Base-by-base conservation (phyloP, 2,329 filamentous ascomycete genomes). In the Aspergillus sojae region DNA sequence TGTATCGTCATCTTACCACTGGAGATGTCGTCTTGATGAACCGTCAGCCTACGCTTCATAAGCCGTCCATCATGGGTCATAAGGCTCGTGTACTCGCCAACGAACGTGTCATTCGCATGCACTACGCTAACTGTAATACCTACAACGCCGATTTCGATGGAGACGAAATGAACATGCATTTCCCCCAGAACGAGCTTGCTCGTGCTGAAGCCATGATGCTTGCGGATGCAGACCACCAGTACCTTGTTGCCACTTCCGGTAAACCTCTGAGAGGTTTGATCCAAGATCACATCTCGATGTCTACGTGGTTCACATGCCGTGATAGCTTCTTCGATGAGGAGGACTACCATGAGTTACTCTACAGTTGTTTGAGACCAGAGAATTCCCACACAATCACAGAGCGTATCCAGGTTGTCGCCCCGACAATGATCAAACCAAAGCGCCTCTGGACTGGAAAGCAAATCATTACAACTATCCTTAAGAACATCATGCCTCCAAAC, bases 121-220 rank as follows among this genome's bases (percentile, higher is more conserved):
- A 99, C 82, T 99, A 99, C 80, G 94, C 95, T 72, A 99, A 99
- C 78, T 98, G 95, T 78, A 99, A 99, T 75, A 97, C 95, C 0
- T 99, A 99, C 84, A 99, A 99, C 72, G 95, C 95, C 36, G 95
- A 99, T 84, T 99, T 99, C 75, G 96, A 99, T 74, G 95, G 95
- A 78, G 95, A 99, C 76, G 95, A 99, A 79, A 99, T 99, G 95
- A 99, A 99, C 78, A 96, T 99, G 94, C 95, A 99, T 80, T 98
- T 99, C 74, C 95, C 95, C 1, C 95, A 99, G 72, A 98, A 97
- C 70, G 96, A 98, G 76, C 85, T 98, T 68, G 95, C 95, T 19
- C 87, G 95, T 70, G 92, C 94, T 2, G 95, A 99, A 80, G 95
- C 95, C 2, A 86, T 96, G 69, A 92, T 93, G 70, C 90, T 99